These are phyloP conservation scores for Cenchrus fungigraminus DNA, from an alignment of 176 grass and related monocot species.

Conservation along the genomic window DNA sequence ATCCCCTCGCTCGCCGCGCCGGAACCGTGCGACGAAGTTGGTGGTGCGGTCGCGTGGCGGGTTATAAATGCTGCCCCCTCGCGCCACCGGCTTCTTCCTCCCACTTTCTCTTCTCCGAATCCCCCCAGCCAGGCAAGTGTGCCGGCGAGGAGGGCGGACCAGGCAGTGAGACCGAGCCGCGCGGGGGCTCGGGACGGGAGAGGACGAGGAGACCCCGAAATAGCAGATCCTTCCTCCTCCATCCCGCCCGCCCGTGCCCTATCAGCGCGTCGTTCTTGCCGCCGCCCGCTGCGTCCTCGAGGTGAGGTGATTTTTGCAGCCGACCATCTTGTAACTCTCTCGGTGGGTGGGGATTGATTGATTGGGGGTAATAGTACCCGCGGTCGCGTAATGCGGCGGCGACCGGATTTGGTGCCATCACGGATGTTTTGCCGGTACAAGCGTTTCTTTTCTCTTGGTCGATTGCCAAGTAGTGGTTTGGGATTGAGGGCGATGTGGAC, in stretches of 20 bases:
- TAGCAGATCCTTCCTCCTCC: slow-evolving; percentile 2
- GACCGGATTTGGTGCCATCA: not conserved
- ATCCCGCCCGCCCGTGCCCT: not conserved
- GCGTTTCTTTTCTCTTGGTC: not conserved
- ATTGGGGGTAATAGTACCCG: not conserved
- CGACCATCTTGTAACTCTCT: not conserved
- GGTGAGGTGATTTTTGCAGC: slow-evolving; percentile 31
- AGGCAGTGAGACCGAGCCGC: not conserved
- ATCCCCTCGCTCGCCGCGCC: slow-evolving; percentile 1
- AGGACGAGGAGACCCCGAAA: not conserved
- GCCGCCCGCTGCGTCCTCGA: not conserved
- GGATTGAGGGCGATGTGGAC: not conserved
- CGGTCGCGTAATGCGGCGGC: not conserved
- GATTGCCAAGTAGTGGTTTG: not conserved
- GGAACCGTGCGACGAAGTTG: not conserved
- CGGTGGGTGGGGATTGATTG: not conserved
- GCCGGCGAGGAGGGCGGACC: not conserved
- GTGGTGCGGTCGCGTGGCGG: not conserved
- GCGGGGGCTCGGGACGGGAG: slow-evolving; percentile 6
- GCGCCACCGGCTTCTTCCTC: not conserved
- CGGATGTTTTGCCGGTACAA: not conserved
- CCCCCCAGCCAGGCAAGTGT: not conserved
- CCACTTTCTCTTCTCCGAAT: not conserved
- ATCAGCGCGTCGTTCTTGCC: slow-evolving; percentile 10
- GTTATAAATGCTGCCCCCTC: slow-evolving; percentile 34